Evolutionary conservation across 2,329 filamentous ascomycete species (phyloP).

Genomic region (Paraconiothyrium sp.): DNA sequence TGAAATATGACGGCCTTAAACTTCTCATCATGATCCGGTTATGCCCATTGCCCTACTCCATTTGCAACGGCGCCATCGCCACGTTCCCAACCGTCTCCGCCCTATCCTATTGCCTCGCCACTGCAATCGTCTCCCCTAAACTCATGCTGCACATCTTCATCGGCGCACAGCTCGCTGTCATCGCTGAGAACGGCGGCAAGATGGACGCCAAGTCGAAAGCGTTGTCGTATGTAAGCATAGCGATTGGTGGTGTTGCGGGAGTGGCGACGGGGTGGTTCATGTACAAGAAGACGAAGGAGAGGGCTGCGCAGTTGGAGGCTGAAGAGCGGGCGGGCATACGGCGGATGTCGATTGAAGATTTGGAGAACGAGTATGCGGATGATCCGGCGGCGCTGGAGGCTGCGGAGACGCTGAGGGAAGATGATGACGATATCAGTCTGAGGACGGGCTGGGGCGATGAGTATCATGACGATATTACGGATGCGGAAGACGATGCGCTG

Average conservation of each 20-base stretch:
- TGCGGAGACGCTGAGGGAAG: constrained; percentile 54
- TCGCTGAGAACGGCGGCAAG: constrained; percentile 83
- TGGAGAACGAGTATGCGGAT: constrained; percentile 55
- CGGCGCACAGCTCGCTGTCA: constrained; percentile 79
- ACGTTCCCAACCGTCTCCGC: constrained; percentile 90
- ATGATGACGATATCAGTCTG: constrained; percentile 62
- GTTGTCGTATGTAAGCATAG: constrained; percentile 85
- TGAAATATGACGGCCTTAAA: constrained; percentile 89
- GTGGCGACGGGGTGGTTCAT: constrained; percentile 83
- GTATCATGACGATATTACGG: constrained; percentile 55
- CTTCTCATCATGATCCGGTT: constrained; percentile 91
- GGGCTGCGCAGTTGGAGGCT: constrained; percentile 60
- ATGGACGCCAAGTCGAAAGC: constrained; percentile 83
- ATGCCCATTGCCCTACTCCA: constrained; percentile 89
- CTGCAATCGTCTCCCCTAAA: constrained; percentile 83
- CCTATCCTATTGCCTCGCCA: constrained; percentile 79
- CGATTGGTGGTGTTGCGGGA: constrained; percentile 75
- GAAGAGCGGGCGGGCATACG: constrained; percentile 54
- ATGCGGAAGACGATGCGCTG: constrained; percentile 53
- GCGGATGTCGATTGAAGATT: constrained; percentile 42
- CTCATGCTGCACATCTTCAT: constrained; percentile 93
- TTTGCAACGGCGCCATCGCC: constrained; percentile 93
- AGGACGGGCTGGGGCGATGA: constrained; percentile 59
- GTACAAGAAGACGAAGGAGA: constrained; percentile 69
- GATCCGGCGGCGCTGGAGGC: constrained; percentile 56